Evolutionary conservation across 1,284 basidiomycete species (phyloP).

Genomic region (Cryptococcus wingfieldii): DNA sequence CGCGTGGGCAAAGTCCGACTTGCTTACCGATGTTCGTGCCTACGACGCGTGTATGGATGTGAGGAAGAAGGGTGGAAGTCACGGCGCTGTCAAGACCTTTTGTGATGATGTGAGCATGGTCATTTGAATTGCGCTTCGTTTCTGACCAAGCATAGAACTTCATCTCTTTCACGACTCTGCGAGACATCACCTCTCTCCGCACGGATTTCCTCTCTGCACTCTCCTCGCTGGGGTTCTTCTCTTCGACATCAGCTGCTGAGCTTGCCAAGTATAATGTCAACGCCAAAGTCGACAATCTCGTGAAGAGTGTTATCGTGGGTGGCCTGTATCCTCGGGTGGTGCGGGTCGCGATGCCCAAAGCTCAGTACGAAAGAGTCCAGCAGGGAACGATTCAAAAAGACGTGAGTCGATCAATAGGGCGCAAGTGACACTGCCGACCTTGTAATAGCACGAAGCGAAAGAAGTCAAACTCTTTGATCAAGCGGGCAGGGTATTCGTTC

Average conservation of each 20-base stretch:
- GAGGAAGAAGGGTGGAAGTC: conserved; percentile 54
- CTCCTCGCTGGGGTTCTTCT: conserved; percentile 66
- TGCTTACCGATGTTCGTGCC: conserved; percentile 75
- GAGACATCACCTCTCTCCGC: conserved; percentile 77
- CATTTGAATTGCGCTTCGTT: conserved; percentile 14
- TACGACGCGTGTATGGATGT: conserved; percentile 65
- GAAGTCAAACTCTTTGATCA: conserved; percentile 74
- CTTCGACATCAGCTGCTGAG: conserved; percentile 40
- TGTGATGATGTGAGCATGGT: conserved; percentile 69
- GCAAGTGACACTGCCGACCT: background rate
- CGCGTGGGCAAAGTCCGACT: conserved; percentile 70
- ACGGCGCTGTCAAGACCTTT: conserved; percentile 58
- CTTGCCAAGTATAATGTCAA: conserved; percentile 55
- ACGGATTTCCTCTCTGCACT: conserved; percentile 73
- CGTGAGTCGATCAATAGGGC: conserved; percentile 16
- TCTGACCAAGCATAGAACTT: conserved; percentile 61
- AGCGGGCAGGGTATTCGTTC: conserved; percentile 51
- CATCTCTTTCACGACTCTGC: conserved; percentile 67
- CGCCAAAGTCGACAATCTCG: conserved; percentile 62
- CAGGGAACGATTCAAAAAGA: conserved; percentile 75
- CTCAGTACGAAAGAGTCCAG: conserved; percentile 76
- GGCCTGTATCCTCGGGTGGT: conserved; percentile 77
- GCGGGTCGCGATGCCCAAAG: conserved; percentile 67
- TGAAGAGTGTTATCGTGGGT: conserved; percentile 76
- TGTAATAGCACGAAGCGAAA: conserved; percentile 60